These are phyloP conservation scores for Vitis amurensis DNA, from an alignment of 164 flowering plant species.

Conservation along the genomic window DNA sequence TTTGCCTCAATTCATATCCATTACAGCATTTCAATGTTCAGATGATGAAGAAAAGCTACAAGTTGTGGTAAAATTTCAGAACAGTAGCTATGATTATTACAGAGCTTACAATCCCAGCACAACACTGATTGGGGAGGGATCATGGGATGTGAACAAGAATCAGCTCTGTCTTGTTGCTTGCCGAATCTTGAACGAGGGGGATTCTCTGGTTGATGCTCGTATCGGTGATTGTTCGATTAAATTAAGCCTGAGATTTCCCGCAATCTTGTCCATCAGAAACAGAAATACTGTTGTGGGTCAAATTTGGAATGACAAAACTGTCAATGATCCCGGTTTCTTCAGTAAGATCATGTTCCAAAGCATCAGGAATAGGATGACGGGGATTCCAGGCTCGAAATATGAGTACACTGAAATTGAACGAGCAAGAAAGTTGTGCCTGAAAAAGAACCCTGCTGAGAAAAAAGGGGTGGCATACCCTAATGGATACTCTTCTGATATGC, in stretches of 20 bases:
- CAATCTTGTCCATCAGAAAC: slow-evolving; percentile 38
- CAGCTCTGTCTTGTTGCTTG: slow-evolving; percentile 44
- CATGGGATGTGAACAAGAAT: slow-evolving; percentile 48
- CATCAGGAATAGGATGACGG: background rate
- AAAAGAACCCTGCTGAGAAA: slow-evolving; percentile 14
- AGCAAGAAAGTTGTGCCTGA: slow-evolving; percentile 33
- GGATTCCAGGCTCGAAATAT: slow-evolving; percentile 35
- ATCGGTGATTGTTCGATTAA: slow-evolving; percentile 61
- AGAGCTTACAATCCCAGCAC: slow-evolving; percentile 29
- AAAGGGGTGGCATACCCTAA: slow-evolving; percentile 36
- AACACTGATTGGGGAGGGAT: slow-evolving; percentile 55
- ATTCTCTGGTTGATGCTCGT: slow-evolving; percentile 27
- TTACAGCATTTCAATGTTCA: slow-evolving; percentile 33
- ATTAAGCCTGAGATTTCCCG: slow-evolving; percentile 41
- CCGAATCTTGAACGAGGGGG: slow-evolving; percentile 24
- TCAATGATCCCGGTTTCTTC: slow-evolving; percentile 47
- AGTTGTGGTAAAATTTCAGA: slow-evolving; percentile 28
- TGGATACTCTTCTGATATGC: slow-evolving; percentile 44
- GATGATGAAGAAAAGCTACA: slow-evolving; percentile 19
- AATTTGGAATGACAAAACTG: slow-evolving; percentile 49
- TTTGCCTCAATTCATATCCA: slow-evolving; percentile 36
- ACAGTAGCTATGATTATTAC: slow-evolving; percentile 15
- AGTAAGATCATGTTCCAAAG: slow-evolving; percentile 25
- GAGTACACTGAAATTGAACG: slow-evolving; percentile 41
- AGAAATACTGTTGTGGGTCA: slow-evolving; percentile 37